A percentile compares a stretch with the other conserved stretches of the same genome.
phyloP scores from a whole-genome alignment of 768 basidiomycete genomes.

The Mycena haematopus region DNA sequence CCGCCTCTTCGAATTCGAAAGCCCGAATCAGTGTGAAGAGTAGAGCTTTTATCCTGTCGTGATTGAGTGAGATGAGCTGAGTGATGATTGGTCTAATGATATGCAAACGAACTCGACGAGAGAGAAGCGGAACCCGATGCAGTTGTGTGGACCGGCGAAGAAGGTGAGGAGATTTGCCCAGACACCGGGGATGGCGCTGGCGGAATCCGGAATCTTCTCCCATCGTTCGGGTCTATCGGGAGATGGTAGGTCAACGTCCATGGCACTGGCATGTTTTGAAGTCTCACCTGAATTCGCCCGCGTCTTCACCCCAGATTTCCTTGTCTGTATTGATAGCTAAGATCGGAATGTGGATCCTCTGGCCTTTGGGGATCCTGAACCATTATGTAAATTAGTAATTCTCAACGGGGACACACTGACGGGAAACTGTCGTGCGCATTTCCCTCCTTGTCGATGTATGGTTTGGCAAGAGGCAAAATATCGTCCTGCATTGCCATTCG shows the following conservation, averaged over 20 bases:
- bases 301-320: constrained; percentile 25
- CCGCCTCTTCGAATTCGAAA: constrained; percentile 50
- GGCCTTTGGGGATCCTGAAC: constrained; percentile 50
- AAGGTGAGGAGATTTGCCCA: constrained; percentile 21
- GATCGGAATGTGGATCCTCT: constrained; percentile 56
- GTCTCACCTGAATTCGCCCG: constrained; percentile 11
- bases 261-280: not conserved
- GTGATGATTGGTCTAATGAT: not conserved
- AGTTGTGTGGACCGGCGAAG: constrained; percentile 51
- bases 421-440: constrained; percentile 43
- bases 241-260: not conserved
- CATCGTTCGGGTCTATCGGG: constrained; percentile 27
- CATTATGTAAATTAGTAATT: not conserved
- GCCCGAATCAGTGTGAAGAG: constrained; percentile 48
- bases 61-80: not conserved
- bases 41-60: constrained; percentile 47
- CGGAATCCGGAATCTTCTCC: constrained; percentile 9
- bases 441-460: constrained; percentile 52
- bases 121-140: constrained; percentile 75
- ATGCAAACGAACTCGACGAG: constrained; percentile 50
- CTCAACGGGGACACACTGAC: constrained; percentile 13
- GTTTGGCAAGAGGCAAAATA: constrained; percentile 53
- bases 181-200: constrained; percentile 9
- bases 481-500: constrained; percentile 60
- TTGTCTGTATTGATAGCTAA: constrained; percentile 56